phyloP scores from a whole-genome alignment of 202 grass and related monocot genomes.

The Elaeis oleifera region DNA sequence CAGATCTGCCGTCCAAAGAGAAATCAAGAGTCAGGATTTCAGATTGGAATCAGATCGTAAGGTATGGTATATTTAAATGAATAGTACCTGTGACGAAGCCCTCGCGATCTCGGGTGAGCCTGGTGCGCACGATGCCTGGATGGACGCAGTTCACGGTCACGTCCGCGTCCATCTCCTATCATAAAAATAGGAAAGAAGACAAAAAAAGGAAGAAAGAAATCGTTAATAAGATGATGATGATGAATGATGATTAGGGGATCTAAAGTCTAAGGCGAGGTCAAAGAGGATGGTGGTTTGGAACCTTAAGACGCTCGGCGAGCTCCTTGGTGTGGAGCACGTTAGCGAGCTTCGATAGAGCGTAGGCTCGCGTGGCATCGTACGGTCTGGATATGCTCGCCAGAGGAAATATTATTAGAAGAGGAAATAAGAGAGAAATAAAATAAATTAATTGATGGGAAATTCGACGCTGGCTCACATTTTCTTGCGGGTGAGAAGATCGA shows the following conservation, averaged over 20 bases:
- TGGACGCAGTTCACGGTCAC: constrained; percentile 92
- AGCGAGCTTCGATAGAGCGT: constrained; percentile 83
- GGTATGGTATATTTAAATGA: neutral
- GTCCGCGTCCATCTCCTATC: constrained; percentile 54
- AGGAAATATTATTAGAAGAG: neutral
- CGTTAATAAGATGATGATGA: too few species aligned
- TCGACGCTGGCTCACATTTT: constrained; percentile 41
- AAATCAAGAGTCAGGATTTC: neutral
- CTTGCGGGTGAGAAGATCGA: constrained; percentile 53
- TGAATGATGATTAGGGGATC: too few species aligned
- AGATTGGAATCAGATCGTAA: constrained; percentile 8
- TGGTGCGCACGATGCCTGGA: constrained; percentile 84
- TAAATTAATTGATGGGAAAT: neutral
- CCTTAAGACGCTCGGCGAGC: constrained; percentile 57
- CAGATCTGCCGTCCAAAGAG: constrained; percentile 46
- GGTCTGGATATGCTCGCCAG: constrained; percentile 25
- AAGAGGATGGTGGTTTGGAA: constrained; percentile 6
- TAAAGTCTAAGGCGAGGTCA: too few species aligned
- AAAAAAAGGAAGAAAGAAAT: neutral
- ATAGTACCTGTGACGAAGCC: constrained; percentile 54
- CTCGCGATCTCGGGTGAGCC: constrained; percentile 88
- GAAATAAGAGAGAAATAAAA: neutral
- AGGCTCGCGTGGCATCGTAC: constrained; percentile 85
- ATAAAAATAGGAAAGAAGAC: neutral
- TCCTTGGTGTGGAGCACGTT: constrained; percentile 78